These are phyloP conservation scores for Roridomyces roridus DNA, from an alignment of 768 basidiomycete genomes.

Conservation along the genomic window DNA sequence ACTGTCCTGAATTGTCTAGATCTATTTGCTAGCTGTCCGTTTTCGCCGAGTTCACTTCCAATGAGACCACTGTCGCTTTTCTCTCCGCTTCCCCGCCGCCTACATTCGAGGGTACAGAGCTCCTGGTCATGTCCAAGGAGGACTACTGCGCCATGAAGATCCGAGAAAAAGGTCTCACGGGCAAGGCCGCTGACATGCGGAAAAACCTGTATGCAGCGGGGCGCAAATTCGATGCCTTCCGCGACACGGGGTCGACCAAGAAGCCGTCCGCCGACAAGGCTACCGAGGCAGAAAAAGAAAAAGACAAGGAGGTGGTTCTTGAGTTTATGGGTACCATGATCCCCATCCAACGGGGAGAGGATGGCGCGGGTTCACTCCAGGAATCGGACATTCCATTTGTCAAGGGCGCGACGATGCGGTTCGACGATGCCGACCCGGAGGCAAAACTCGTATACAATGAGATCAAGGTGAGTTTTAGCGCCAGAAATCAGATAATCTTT, in stretches of 20 bases:
- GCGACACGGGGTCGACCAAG: constrained; percentile 57
- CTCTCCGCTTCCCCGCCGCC: constrained; percentile 84
- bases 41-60: constrained; percentile 88
- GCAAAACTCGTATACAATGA: constrained; percentile 46
- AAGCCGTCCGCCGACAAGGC: constrained; percentile 35
- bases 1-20: not conserved
- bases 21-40: constrained; percentile 54
- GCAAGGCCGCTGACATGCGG: constrained; percentile 68
- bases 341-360: constrained; percentile 65
- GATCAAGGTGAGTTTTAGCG: constrained; percentile 48
- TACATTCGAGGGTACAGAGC: constrained; percentile 74
- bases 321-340: constrained; percentile 79
- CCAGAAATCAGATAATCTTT: not conserved
- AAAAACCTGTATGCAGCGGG: constrained; percentile 57
- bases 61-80: constrained; percentile 73
- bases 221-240: constrained; percentile 82
- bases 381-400: constrained; percentile 63
- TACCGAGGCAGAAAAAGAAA: constrained; percentile 38
- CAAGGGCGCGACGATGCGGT: constrained; percentile 60
- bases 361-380: constrained; percentile 67
- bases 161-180: constrained; percentile 88
- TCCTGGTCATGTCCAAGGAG: constrained; percentile 90
- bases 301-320: constrained; percentile 61
- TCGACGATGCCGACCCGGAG: constrained; percentile 62
- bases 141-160: constrained; percentile 96